A percentile compares a stretch with the other conserved stretches of the same genome.
phyloP scores from a whole-genome alignment of 2,329 filamentous ascomycete genomes.

The Fusarium nisikadoi region DNA sequence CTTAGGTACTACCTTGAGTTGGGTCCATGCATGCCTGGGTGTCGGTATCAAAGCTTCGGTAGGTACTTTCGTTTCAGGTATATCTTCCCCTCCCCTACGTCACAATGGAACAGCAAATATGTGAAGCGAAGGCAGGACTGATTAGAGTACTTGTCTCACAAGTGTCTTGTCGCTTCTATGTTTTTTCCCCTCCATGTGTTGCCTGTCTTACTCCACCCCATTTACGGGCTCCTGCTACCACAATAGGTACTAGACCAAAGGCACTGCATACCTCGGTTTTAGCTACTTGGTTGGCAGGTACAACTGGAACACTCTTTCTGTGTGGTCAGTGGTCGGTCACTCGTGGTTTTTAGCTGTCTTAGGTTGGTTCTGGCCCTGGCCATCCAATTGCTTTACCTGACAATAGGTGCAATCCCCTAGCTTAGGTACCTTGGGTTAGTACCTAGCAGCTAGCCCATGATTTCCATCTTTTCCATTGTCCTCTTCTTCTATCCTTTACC shows the following conservation, averaged over 20 bases:
- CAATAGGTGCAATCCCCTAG: not conserved
- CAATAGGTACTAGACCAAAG: constrained; percentile 14
- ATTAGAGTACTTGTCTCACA: not conserved
- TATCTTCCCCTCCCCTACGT: constrained; percentile 4
- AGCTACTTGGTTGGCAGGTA: constrained; percentile 15
- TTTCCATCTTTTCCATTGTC: constrained; percentile 26
- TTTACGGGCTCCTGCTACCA: constrained; percentile 12
- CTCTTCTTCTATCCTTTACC: constrained; percentile 34
- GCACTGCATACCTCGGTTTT: not conserved
- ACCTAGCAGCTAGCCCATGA: constrained; percentile 15
- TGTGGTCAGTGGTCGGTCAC: constrained; percentile 21
- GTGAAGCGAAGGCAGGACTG: constrained; percentile 2
- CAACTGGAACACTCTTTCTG: constrained; percentile 12
- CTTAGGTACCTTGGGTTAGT: not conserved
- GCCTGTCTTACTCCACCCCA: constrained; percentile 10
- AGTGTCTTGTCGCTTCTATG: constrained; percentile 6
- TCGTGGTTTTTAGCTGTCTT: constrained; percentile 14
- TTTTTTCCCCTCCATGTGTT: constrained; percentile 35
- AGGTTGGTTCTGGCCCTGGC: constrained; percentile 28
- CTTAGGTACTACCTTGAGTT: not conserved
- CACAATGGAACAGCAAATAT: not conserved
- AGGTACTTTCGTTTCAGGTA: constrained; percentile 10
- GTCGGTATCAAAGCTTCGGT: constrained; percentile 23
- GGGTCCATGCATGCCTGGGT: constrained; percentile 14
- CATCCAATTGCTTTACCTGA: not conserved